phyloP scores from a whole-genome alignment of 169 alveolate genomes.

The Cryptosporidium ubiquitum region DNA sequence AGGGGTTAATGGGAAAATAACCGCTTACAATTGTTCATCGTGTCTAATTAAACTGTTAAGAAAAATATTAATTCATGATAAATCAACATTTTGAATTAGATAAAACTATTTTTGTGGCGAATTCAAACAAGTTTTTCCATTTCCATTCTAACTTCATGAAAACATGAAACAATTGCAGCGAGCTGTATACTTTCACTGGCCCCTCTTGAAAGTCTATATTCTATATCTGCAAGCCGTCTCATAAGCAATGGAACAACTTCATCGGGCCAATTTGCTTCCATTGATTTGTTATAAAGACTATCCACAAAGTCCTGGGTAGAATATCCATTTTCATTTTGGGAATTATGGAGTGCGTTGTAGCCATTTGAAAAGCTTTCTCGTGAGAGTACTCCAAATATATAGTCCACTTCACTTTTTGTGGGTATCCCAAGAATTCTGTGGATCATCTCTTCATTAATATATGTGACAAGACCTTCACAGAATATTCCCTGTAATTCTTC shows the following conservation, averaged over 20 bases:
- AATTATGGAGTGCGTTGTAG: slow-evolving; percentile 78
- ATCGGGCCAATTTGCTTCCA: slow-evolving; percentile 85
- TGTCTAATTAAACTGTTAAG: neutral
- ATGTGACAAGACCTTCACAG: slow-evolving; percentile 22
- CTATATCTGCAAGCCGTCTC: slow-evolving; percentile 86
- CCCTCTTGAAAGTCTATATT: slow-evolving; percentile 87
- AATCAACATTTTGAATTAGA: neutral
- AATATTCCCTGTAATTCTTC: slow-evolving; percentile 29
- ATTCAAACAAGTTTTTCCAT: slow-evolving; percentile 76
- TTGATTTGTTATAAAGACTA: slow-evolving; percentile 83
- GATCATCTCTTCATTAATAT: slow-evolving; percentile 83
- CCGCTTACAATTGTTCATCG: slow-evolving; percentile 4
- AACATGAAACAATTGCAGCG: slow-evolving; percentile 85
- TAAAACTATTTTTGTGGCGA: neutral
- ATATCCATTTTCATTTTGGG: slow-evolving; percentile 86
- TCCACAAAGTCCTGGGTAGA: slow-evolving; percentile 89
- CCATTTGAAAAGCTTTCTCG: slow-evolving; percentile 84
- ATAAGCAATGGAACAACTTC: slow-evolving; percentile 83
- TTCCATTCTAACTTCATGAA: slow-evolving; percentile 84
- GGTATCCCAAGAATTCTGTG: slow-evolving; percentile 91
- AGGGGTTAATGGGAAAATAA: neutral
- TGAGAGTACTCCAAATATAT: slow-evolving; percentile 80
- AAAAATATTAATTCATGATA: neutral
- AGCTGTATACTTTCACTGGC: slow-evolving; percentile 84
- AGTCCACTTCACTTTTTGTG: slow-evolving; percentile 85